These are phyloP conservation scores for Clarireedia homoeocarpa DNA, from an alignment of 2,329 filamentous ascomycete species.

Conservation along the genomic window DNA sequence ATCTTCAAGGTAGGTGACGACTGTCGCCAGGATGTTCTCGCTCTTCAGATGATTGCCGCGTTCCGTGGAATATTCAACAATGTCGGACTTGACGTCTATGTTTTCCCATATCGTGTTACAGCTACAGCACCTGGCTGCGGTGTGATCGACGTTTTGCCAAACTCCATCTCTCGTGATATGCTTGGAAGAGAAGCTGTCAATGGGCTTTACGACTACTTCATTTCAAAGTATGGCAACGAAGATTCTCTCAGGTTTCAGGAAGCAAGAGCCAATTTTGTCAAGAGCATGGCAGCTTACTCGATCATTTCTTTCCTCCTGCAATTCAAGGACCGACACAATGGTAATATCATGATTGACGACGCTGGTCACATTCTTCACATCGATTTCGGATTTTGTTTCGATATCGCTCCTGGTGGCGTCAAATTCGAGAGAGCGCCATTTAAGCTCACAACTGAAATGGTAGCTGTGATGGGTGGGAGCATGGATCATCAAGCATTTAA, in stretches of 20 bases:
- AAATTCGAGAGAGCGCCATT: conserved; percentile 97
- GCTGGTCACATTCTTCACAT: conserved; percentile 96
- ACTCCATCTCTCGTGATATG: conserved; percentile 98
- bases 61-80: conserved; percentile 96
- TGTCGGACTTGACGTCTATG: conserved; percentile 91
- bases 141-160: conserved; percentile 95
- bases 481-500: conserved; percentile 81
- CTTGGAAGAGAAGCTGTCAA: conserved; percentile 96
- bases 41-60: conserved; percentile 93
- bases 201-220: conserved; percentile 95
- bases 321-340: conserved; percentile 98
- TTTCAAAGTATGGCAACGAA: conserved; percentile 94
- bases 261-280: conserved; percentile 94
- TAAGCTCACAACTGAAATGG: conserved; percentile 96
- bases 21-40: conserved; percentile 92
- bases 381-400: conserved; percentile 99
- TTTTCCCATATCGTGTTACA: conserved; percentile 94
- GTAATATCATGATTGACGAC: conserved; percentile 99
- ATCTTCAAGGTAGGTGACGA: conserved; percentile 99
- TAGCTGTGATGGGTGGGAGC: conserved; percentile 94
- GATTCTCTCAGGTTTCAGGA: conserved; percentile 92
- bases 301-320: conserved; percentile 94
- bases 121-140: conserved; percentile 95
- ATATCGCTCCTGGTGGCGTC: conserved; percentile 93
- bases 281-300: conserved; percentile 97